These are phyloP conservation scores for Acidiella bohemica DNA, from an alignment of 495 filamentous ascomycete genomes.

Conservation along the genomic window DNA sequence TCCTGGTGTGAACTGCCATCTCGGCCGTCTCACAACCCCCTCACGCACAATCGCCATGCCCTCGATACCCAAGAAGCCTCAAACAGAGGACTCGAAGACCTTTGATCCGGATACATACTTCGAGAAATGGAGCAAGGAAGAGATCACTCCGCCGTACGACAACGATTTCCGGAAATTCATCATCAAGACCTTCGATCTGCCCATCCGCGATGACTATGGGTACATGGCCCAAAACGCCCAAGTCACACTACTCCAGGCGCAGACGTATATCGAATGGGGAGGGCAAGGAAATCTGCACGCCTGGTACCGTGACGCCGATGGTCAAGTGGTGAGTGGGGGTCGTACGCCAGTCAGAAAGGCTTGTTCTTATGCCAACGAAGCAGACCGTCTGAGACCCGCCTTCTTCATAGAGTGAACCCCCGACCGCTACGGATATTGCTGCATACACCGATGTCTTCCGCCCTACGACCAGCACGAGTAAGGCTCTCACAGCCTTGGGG, in stretches of 20 bases:
- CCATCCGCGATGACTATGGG: conserved; percentile 37
- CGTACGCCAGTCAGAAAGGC: conserved; percentile 12
- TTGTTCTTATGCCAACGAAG: conserved; percentile 15
- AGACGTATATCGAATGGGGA: conserved; percentile 36
- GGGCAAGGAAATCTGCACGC: conserved; percentile 32
- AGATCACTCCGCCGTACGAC: conserved; percentile 20
- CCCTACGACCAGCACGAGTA: conserved; percentile 34
- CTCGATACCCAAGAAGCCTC: conserved; percentile 13
- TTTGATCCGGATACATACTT: conserved; percentile 32
- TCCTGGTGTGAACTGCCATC: no score
- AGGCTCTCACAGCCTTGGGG: conserved; percentile 39
- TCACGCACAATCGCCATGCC: conserved; percentile 24
- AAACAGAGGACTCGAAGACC: conserved; percentile 21
- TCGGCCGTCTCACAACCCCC: no score
- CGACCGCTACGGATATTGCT: conserved; percentile 36
- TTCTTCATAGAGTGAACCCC: conserved; percentile 30
- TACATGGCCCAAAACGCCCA: conserved; percentile 43
- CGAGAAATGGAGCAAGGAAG: conserved; percentile 23
- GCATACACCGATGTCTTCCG: conserved; percentile 48
- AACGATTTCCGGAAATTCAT: conserved; percentile 40
- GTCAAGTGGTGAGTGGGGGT: conserved; percentile 21
- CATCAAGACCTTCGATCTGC: conserved; percentile 37
- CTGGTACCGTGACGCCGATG: conserved; percentile 30
- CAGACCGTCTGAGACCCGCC: conserved; percentile 13
- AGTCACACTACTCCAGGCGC: conserved; percentile 39